Evolutionary conservation across 2,329 filamentous ascomycete species (phyloP).

Genomic region (Cladophialophora yegresii): DNA sequence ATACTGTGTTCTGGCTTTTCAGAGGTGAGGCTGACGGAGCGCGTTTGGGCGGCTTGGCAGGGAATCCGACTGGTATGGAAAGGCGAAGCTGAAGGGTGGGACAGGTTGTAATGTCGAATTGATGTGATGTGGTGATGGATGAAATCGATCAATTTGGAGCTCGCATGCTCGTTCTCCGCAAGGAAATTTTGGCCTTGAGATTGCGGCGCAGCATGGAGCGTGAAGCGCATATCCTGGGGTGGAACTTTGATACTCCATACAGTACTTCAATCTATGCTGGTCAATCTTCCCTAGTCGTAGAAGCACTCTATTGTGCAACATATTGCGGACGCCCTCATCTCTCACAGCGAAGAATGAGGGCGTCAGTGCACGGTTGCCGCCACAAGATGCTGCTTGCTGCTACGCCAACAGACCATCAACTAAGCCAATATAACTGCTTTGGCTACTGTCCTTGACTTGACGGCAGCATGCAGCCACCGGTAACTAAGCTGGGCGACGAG

Average conservation of each 20-base stretch:
- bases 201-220: not conserved
- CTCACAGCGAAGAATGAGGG: not conserved
- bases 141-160: constrained; percentile 11
- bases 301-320: not conserved
- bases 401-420: not conserved
- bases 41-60: too few relatives aligned
- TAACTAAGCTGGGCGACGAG: not conserved
- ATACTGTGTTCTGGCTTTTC: not conserved
- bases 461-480: not conserved
- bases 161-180: constrained; percentile 15
- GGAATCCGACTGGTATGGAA: not conserved
- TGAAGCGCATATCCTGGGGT: not conserved
- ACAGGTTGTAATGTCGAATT: not conserved
- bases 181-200: constrained; percentile 2
- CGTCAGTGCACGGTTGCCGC: not conserved
- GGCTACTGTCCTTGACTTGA: not conserved
- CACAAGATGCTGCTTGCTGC: not conserved
- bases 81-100: not conserved
- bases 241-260: not conserved
- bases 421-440: not conserved
- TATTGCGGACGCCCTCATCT: not conserved
- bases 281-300: not conserved
- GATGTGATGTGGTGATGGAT: constrained; percentile 7
- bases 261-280: not conserved
- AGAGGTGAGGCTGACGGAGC: not conserved